Conservation (phyloP, 2,329 filamentous ascomycete species). For the Karstenula rhodostoma region DNA sequence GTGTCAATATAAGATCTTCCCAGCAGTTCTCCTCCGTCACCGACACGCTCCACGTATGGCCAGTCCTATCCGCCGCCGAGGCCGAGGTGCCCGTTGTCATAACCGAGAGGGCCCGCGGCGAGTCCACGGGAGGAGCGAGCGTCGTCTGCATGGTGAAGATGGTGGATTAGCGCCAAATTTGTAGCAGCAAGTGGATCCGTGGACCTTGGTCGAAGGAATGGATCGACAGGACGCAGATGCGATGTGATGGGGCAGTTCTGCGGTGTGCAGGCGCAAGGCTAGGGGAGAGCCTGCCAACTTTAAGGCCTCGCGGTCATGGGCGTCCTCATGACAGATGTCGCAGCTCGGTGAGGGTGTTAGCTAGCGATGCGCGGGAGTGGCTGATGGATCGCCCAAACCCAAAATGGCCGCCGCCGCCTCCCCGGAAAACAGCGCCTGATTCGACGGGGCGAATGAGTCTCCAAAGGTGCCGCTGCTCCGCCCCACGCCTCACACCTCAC, state of each 20-base stretch:
- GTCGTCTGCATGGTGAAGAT: constrained; percentile 26
- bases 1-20: constrained; percentile 58
- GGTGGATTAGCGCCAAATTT: constrained; percentile 26
- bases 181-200: constrained; percentile 7
- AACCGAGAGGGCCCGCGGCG: constrained; percentile 44
- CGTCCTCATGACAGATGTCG: constrained; percentile 29
- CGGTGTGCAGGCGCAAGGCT: constrained; percentile 24
- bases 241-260: constrained; percentile 17
- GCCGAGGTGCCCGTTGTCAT: constrained; percentile 46
- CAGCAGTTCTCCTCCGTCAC: constrained; percentile 55
- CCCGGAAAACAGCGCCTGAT: constrained; percentile 24
- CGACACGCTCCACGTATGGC: constrained; percentile 52
- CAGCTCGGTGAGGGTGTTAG: neutral
- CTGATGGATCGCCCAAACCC: constrained; percentile 24
- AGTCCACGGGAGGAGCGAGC: constrained; percentile 39
- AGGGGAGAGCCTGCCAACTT: constrained; percentile 27
- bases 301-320: constrained; percentile 31
- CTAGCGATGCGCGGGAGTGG: constrained; percentile 40
- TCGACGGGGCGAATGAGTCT: constrained; percentile 16
- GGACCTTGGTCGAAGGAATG: constrained; percentile 10
- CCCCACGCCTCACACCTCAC: constrained; percentile 23
- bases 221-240: constrained; percentile 10
- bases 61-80: constrained; percentile 51
- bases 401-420: constrained; percentile 25
- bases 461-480: constrained; percentile 21